Percentiles rank a stretch among this genome's conserved stretches.
These are phyloP conservation scores for Flaveria linearis DNA, from an alignment of 129 eudicot genomes.

Conservation along the genomic window DNA sequence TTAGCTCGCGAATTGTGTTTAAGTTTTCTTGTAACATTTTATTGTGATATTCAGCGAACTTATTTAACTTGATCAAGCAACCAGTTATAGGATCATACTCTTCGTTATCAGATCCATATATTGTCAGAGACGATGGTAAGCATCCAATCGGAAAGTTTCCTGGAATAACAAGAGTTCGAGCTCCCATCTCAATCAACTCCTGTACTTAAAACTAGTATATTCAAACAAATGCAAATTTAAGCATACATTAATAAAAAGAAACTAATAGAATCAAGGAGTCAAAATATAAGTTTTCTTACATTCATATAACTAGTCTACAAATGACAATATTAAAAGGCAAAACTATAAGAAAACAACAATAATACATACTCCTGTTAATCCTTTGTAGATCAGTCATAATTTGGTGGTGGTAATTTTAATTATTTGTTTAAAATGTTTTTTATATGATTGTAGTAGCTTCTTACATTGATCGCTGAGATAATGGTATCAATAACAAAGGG, in stretches of 20 bases:
- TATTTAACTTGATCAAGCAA: conserved; percentile 13
- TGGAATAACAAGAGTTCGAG: conserved; percentile 15
- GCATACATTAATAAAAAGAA: background rate
- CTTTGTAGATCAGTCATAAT: background rate
- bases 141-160: conserved; percentile 38
- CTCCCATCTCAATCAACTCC: conserved; percentile 41
- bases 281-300: too few relatives aligned
- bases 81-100: conserved; percentile 16
- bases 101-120: background rate
- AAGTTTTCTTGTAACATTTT: conserved; percentile 20
- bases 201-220: conserved; percentile 17
- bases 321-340: too few relatives aligned
- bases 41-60: conserved; percentile 23
- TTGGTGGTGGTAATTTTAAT: too few relatives aligned
- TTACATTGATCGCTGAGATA: conserved; percentile 41
- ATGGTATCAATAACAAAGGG: conserved; percentile 41
- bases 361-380: too few relatives aligned
- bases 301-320: too few relatives aligned
- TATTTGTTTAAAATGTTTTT: too few relatives aligned
- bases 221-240: background rate
- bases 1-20: background rate
- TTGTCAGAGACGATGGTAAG: conserved; percentile 4
- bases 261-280: too few relatives aligned
- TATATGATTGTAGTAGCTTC: background rate
- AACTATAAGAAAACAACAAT: too few relatives aligned